Base-by-base conservation (phyloP, 2,329 filamentous ascomycete genomes). In the Clarireedia homoeocarpa region DNA sequence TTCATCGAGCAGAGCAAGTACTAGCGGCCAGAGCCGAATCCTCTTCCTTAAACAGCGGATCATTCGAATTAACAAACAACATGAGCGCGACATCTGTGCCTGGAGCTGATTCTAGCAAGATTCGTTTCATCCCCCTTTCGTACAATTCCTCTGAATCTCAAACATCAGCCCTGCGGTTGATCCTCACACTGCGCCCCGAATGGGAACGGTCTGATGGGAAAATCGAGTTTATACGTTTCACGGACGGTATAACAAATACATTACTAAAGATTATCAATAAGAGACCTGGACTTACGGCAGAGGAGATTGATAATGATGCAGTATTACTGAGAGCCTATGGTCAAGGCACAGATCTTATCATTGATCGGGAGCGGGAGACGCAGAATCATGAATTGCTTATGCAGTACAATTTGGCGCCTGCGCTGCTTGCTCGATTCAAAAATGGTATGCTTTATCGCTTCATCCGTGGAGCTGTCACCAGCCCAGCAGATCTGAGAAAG, bases 181-280 rank as follows among this genome's bases (percentile, higher is more conserved):
- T 96, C 66, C 77, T 90, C 64, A 81, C 88, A 27, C 77, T 96
- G 59, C 82, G 86, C 58, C 91, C 91, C 10, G 84, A 95, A 65
- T 99, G 94, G 94, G 79, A 84, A 63, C 79, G 80, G 48, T 76
- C 81, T 38, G 83, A 85, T 62, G 87, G 88, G 56, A 81, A 85
- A 45, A 80, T 99, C 65, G 85, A 94, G 67, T 89, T 97, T 69
- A 80, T 90, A 63, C 86, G 88, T 62, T 99, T 97, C 76, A 99
- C 91, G 40, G 94, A 99, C 68, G 94, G 94, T 69, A 99, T 97
- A 74, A 99, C 94, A 63, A 99, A 99, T 74, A 97, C 91, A 50
- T 76, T 92, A 49, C 77, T 91, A 61, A 91, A 91, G 71, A 84
- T 85, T n/a, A 74, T 88, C 68, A 89, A 89, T 70, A 81, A 77